Conservation (phyloP, 176 grass and related monocot species). For the Triticum aestivum region IWGSC_CS_RefSeq_v2.1 NC_057808.1:13005373-13005872, state of each 20-base stretch:
- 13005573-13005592: no score
- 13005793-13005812: background rate
- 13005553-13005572: no score
- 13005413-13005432: no score
- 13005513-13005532: background rate
- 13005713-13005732: no score
- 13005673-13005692: background rate
- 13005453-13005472: no score
- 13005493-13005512: no score
- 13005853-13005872: slow-evolving; percentile 9
- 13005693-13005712: background rate
- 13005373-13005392: no score
- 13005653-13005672: background rate
- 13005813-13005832: background rate
- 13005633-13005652: background rate
- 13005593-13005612: no score
- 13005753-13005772: background rate
- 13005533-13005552: no score
- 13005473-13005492: no score
- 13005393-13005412: no score
- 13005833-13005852: slow-evolving; percentile 15
- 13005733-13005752: background rate
- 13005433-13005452: no score
- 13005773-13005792: background rate
- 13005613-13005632: background rate